Evolutionary conservation across 805 yeast species (phyloP), one percentile per base, ranked within the genome.

Genomic region (Myxozyma neotropica): DNA sequence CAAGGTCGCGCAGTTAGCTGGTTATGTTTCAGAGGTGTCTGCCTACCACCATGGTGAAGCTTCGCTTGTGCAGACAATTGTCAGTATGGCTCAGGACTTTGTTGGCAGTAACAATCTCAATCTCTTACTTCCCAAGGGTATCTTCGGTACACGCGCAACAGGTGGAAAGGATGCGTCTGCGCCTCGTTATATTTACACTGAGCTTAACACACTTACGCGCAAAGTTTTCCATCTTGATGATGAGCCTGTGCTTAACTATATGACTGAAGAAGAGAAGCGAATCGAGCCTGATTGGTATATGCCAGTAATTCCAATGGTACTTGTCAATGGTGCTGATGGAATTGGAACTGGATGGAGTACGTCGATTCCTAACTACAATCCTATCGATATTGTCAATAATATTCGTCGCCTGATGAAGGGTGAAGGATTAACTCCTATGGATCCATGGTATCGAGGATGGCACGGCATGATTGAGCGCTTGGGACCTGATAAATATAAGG

Each of bases 91-190:
- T 0, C 99, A 94, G 73, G 91, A 90, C 73, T 94, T 89, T 71
- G 87, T 93, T 50, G 99, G 99, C 10, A 80, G 96, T 6, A 94
- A 94, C 70, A 94, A 94, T 70, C 75, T 94, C 67, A 88, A 94
- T 72, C 70, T 90, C 53, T 77, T 94, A 68, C 81, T 84, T 71
- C 99, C 99, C 48, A 88, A 87, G 72, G 99, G 99, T 80, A 86
- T 90, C 35, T 94, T 94, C 72, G 99, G 99, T 81, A 86, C 97
- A 0, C 84, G 99, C 75, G 92, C 94, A 26, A 81, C 89, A 26
- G 99, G 99, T 74, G 99, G 99, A 78, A 94, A 94, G 73, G 99
- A 94, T 78, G 94, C 92, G 15, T 88, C 98, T n/a, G 97, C 98
- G 27, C 86, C 97, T 47, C 92, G 99, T 82, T 94, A 94, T 78